A percentile compares a stretch with the other conserved stretches of the same genome.
These are phyloP conservation scores for Trypanosoma brucei DNA, from an alignment of 208 protist genomes.

Conservation along the genomic window DNA sequence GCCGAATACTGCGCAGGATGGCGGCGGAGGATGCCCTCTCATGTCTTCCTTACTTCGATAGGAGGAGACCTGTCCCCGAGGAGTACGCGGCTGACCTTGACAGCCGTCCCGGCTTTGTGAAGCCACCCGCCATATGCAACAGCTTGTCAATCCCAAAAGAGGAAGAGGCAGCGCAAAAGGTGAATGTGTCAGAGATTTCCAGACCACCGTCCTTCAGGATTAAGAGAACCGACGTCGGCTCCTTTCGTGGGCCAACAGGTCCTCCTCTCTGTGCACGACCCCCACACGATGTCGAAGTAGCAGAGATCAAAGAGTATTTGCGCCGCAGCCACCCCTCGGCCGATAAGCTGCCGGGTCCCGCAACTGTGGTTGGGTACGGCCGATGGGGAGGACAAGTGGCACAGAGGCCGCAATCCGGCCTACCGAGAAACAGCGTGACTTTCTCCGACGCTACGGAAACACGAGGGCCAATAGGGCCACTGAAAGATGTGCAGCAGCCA, in stretches of 20 bases:
- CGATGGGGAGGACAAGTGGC: constrained; percentile 39
- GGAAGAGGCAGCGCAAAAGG: neutral
- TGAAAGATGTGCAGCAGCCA: neutral
- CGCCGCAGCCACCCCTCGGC: constrained; percentile 29
- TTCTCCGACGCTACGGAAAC: neutral
- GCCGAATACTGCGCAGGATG: constrained; percentile 24
- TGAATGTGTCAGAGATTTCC: neutral
- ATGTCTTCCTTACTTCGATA: constrained; percentile 44
- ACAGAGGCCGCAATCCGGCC: neutral
- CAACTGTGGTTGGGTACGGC: constrained; percentile 40
- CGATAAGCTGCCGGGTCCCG: constrained; percentile 15
- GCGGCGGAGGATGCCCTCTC: constrained; percentile 6
- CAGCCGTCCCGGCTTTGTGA: neutral
- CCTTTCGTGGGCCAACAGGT: neutral
- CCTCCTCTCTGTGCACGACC: neutral
- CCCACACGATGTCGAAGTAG: constrained; percentile 9
- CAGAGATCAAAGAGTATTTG: constrained; percentile 22
- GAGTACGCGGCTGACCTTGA: constrained; percentile 19
- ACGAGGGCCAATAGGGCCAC: neutral
- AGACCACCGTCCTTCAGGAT: neutral
- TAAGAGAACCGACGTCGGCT: neutral
- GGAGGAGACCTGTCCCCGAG: constrained; percentile 24
- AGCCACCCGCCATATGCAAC: constrained; percentile 8
- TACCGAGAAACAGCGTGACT: neutral
- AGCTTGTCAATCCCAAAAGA: neutral